phyloP scores from a whole-genome alignment of 2,329 filamentous ascomycete genomes.

The Calonectria crousiana region DNA sequence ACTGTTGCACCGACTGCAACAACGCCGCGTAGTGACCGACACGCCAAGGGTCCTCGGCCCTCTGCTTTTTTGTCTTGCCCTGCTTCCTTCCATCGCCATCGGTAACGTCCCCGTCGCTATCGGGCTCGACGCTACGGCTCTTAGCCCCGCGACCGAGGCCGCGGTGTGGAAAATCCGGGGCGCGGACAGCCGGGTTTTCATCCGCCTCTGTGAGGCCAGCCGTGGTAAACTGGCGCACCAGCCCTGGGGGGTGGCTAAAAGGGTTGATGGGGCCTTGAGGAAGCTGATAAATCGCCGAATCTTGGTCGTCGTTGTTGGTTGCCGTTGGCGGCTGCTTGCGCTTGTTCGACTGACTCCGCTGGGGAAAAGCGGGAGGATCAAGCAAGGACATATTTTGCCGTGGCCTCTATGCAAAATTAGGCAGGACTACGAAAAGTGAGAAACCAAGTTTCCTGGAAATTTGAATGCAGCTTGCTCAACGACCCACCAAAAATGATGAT shows the following conservation, averaged over 20 bases:
- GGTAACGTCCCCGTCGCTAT: conserved; percentile 58
- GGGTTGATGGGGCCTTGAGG: conserved; percentile 62
- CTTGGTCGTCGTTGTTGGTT: conserved; percentile 15
- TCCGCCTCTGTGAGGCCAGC: conserved; percentile 66
- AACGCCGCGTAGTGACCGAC: conserved; percentile 73
- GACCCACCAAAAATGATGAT: background rate
- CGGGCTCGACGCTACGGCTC: conserved; percentile 29
- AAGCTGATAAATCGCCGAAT: conserved; percentile 33
- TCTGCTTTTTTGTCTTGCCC: conserved; percentile 26
- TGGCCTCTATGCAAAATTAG: background rate
- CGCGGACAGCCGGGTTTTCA: conserved; percentile 53
- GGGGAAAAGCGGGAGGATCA: conserved; percentile 37
- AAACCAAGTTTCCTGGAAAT: background rate
- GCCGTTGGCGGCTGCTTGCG: conserved; percentile 33
- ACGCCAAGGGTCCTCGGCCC: conserved; percentile 25
- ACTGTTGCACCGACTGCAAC: conserved; percentile 77
- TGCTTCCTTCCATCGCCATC: conserved; percentile 69
- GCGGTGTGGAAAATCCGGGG: conserved; percentile 65
- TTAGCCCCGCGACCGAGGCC: conserved; percentile 31
- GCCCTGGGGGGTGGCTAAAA: conserved; percentile 64
- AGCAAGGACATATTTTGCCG: conserved; percentile 31
- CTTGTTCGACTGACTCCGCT: conserved; percentile 31
- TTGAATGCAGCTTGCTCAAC: background rate
- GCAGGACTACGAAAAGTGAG: background rate
- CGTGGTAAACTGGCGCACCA: conserved; percentile 64